Base-by-base conservation (phyloP, 441 rosid genomes). In the Adansonia gregorii region DNA sequence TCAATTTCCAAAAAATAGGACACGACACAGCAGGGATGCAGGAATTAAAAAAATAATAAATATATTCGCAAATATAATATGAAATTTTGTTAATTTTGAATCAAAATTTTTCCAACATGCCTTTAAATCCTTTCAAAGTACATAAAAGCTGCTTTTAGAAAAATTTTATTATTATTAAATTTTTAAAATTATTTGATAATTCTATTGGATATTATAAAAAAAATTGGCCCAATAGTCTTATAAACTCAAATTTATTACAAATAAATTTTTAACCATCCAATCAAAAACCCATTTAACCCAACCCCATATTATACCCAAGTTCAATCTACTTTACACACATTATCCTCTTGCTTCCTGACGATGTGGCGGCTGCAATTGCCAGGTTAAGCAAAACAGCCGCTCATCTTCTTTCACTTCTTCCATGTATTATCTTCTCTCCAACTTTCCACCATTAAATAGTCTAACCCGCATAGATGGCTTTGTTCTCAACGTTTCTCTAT, bases 271-370 rank as follows among this genome's bases (percentile, higher is more conserved):
- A 65, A 35, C 19, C 68, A 14, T 64, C 46, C 46, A 64, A 64
- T 35, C 39, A 64, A 64, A 35, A 65, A 56, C 10, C 63, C 19
- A 19, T 19, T 59, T 59, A 5, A 22, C 14, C 64, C 64, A 61
- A 8, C 67, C 39, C 67, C 67, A 61, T 61, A 61, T 59, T 59
- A 20, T 27, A 19, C 52, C 54, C 35, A 45, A 19, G 72, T 67
- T 67, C 54, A n/a, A 19, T 45, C 72, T 31, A 67, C 54, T 67
- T 43, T 39, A 64, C 17, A 64, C 3, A 35, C 3, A 64, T 64
- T 14, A 64, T 64, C n/a, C 5, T 31, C 46, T 64, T 64, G 20
- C 45, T 64, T 64, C 68, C 68, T 45, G 46, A 67, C 31, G 20
- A 45, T 45, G 72, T 45, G 55, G 72, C 27, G 1, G 52, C 52